Evolutionary conservation across 106 monocot species (phyloP), one percentile per base, ranked within the genome.

Genomic region (Allium sativum): DNA sequence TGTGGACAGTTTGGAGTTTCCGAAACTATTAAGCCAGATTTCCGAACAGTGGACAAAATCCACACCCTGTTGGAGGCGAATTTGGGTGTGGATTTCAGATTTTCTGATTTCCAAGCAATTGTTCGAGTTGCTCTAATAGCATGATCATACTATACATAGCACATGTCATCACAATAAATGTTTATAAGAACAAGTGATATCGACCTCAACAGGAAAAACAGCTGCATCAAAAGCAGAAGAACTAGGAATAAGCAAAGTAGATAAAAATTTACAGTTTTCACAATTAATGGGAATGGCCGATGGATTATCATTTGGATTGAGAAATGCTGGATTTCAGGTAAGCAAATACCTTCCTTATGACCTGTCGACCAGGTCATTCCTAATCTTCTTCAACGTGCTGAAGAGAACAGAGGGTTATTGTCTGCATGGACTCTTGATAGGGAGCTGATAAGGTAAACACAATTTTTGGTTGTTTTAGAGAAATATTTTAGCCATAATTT

Each of bases 281-380:
- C 96, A 98, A 72, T 59, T 98, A 48, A 98, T 82, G 76, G 96
- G 96, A 42, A 98, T 98, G 96, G 96, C 88, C 8, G 91, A 91
- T 31, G 87, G 80, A 50, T 71, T 98, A 8, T 88, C 91, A 0
- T 31, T 92, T 5, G 91, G 82, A 16, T 73, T 98, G 20, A 77
- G 66, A 42, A 92, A 81, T 56, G 88, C 91, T 17, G 91, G 91
- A 17, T 98, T 92, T 59, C 87, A 82, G 19, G 96, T 98, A 43
- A 91, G 82, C 84, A 98, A 98, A 69, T 98, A 98, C 57, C 64
- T 98, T 52, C 80, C 88, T 0, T 98, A 82, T 52, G 96, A 91
- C 84, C 91, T 0, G 87, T 91, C 22, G 82, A 88, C 7, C 77
- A 98, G 51, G 80, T 98, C 40, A 76, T 98, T 3, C 96, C 96